phyloP scores from a whole-genome alignment of 441 rosid genomes.

The Arabidopsis hybrid region DNA sequence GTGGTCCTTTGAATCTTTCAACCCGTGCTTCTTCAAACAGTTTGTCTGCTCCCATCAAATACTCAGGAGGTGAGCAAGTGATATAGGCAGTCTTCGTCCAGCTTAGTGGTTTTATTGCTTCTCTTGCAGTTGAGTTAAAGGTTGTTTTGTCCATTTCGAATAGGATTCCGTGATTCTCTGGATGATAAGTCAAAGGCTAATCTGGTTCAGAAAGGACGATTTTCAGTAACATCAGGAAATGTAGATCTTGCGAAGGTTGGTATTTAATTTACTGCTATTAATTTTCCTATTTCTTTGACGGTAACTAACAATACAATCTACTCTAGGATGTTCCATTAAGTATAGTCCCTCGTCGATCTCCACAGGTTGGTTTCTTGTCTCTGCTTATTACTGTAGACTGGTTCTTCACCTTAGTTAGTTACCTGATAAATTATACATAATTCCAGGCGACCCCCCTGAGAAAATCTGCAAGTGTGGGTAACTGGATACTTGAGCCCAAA shows the following conservation, averaged over 20 bases:
- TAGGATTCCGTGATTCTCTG: slow-evolving; percentile 91
- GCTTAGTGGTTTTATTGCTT: slow-evolving; percentile 24
- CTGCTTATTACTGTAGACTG: slow-evolving; percentile 32
- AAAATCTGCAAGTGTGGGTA: slow-evolving; percentile 97
- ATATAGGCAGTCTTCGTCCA: slow-evolving; percentile 24
- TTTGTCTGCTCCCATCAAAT: slow-evolving; percentile 95
- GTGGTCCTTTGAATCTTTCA: slow-evolving; percentile 97
- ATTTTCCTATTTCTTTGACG: slow-evolving; percentile 32
- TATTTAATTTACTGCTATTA: slow-evolving; percentile 36
- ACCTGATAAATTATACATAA: slow-evolving; percentile 36
- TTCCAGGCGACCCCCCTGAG: slow-evolving; percentile 81
- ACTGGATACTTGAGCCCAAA: slow-evolving; percentile 79
- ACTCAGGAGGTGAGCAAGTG: slow-evolving; percentile 78
- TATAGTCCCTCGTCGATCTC: slow-evolving; percentile 78
- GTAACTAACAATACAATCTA: slow-evolving; percentile 61
- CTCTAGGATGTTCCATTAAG: slow-evolving; percentile 87
- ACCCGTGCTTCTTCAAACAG: slow-evolving; percentile 98
- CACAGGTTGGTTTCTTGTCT: slow-evolving; percentile 71
- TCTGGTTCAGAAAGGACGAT: slow-evolving; percentile 95
- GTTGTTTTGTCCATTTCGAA: slow-evolving; percentile 31
- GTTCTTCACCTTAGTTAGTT: slow-evolving; percentile 19
- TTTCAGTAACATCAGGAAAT: slow-evolving; percentile 98
- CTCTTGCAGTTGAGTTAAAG: slow-evolving; percentile 19
- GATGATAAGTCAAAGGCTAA: slow-evolving; percentile 94
- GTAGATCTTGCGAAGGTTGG: slow-evolving; percentile 91